Base-by-base conservation (phyloP, 306 rosid genomes). In the Lathyrus sativus region DNA sequence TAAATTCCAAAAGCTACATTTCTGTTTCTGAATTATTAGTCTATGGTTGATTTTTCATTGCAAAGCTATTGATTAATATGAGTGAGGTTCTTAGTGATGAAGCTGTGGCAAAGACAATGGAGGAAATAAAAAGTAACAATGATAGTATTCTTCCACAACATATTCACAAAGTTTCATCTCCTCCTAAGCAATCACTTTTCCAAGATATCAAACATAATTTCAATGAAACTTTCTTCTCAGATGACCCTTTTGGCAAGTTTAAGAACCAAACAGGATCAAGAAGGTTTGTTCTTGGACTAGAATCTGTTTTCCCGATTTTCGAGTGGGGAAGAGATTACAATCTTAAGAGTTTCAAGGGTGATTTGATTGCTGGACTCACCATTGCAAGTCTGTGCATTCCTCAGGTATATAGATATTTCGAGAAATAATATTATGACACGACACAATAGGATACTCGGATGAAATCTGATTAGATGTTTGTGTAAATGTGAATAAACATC, bases 311-410 rank as follows among this genome's bases (percentile, higher is more conserved):
- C 45, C 97, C 95, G 1, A 78, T 91, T 31, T 12, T 83, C 38
- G 74, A 69, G 0, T 91, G 97, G 97, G 81, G 68, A 8, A 79
- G 82, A 45, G 69, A 50, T 28, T 91, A 91, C 28, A 57, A 14
- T 15, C 65, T 86, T n/a, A 0, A 19, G 5, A 84, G 80, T 41
- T 81, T 91, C 67, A 84, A 41, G 71, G 97, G 82, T 43, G 89
- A 84, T 73, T 29, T 84, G 4, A n/a, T 81, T 38, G 10, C 89
- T 42, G 89, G 89, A 41, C 84, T 91, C 2, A 91, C 97, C 75
- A 83, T 88, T 83, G 97, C 95, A 19, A 88, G 95, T 67, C 89
- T 91, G 1, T 86, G 92, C 24, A 85, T 91, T 67, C 97, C 97
- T 70, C 97, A 89, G 89, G 95, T 88, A 0, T 50, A 8, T 3